phyloP scores from a whole-genome alignment of 2,329 filamentous ascomycete genomes.

The Sarocladium brachiariae region DNA sequence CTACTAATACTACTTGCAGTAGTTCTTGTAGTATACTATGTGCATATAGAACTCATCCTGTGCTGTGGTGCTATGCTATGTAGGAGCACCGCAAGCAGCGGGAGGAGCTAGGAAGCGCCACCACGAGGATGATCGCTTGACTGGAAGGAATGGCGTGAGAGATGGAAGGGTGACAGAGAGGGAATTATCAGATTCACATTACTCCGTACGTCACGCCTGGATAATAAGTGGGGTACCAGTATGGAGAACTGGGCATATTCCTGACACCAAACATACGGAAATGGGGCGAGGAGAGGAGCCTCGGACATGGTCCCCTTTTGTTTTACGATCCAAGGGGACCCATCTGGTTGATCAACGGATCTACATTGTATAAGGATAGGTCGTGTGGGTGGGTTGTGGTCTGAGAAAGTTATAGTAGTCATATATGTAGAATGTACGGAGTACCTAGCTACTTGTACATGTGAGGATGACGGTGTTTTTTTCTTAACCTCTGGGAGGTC shows the following conservation, averaged over 20 bases:
- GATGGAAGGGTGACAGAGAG: background rate
- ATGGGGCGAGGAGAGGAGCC: background rate
- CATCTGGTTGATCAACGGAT: too few relatives aligned
- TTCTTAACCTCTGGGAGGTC: too few relatives aligned
- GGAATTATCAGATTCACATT: background rate
- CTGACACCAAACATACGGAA: background rate
- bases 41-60: background rate
- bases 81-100: too few relatives aligned
- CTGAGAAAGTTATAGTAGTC: too few relatives aligned
- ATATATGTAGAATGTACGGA: too few relatives aligned
- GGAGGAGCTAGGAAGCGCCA: background rate
- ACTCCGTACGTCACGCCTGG: background rate
- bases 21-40: background rate
- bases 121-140: conserved; percentile 2
- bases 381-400: too few relatives aligned
- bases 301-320: too few relatives aligned
- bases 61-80: too few relatives aligned
- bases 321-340: too few relatives aligned
- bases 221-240: background rate
- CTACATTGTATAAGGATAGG: too few relatives aligned
- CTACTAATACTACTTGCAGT: background rate
- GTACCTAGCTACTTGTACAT: too few relatives aligned
- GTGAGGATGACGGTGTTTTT: too few relatives aligned
- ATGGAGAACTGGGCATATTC: background rate
- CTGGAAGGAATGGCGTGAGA: background rate